phyloP scores from a whole-genome alignment of 306 rosid genomes.

The Notholithocarpus densiflorus region DNA sequence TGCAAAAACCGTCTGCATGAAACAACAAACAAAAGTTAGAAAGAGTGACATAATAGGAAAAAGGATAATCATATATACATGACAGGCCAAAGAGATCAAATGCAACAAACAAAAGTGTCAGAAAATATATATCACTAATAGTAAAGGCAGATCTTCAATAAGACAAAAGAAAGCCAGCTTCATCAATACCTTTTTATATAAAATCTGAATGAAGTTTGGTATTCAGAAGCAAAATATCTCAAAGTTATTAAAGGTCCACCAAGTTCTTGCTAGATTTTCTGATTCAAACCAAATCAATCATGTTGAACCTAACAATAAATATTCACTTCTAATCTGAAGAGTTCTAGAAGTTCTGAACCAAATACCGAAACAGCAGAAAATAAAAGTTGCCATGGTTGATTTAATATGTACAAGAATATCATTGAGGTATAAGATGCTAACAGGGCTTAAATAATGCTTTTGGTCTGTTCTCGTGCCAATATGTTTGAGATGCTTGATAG shows the following conservation, averaged over 20 bases:
- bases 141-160: background rate
- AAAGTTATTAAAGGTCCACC: background rate
- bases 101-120: background rate
- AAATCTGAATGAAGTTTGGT: background rate
- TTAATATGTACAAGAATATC: background rate
- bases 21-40: background rate
- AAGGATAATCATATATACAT: background rate
- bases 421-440: background rate
- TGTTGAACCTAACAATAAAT: background rate
- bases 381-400: background rate
- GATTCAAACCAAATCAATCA: background rate
- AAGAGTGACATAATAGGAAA: background rate
- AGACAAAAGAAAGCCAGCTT: background rate
- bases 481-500: too few relatives aligned
- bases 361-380: background rate
- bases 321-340: background rate
- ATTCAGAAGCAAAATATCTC: background rate
- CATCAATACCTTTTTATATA: background rate
- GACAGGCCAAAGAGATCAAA: background rate
- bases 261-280: background rate
- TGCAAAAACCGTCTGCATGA: slow-evolving; percentile 85
- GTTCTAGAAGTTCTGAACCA: background rate
- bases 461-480: too few relatives aligned
- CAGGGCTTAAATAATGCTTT: background rate
- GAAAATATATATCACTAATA: background rate